Evolutionary conservation across 2,329 filamentous ascomycete species (phyloP), one percentile per base, ranked within the genome.

Genomic region (Lizonia empirigonia): DNA sequence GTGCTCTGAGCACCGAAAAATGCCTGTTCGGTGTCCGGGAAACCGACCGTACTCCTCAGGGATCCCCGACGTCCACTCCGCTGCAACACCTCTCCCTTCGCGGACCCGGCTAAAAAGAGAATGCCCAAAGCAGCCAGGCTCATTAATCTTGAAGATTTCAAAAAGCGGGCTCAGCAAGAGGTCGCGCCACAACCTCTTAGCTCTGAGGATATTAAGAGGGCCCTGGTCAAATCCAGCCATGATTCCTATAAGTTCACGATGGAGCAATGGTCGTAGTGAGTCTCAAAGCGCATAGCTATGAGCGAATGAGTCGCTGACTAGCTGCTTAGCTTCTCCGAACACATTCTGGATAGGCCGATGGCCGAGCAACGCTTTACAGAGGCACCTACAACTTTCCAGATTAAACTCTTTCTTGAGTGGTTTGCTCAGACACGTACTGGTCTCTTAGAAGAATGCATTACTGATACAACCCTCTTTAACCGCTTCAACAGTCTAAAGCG

Each of bases 401-500:
- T 53, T 16, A 0, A 53, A 33, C 10, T 47, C 22, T 34, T 20
- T 22, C 50, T 56, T 16, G 2, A 8, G 7, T 56, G 34, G 50
- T 34, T 53, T 26, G 41, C 38, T 18, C 16, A 18, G 23, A 44
- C 18, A 15, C 41, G 45, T 7, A 50, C 35, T 15, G 45, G 50
- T n/a, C 10, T 33, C n/a, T 26, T 56, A 2, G 45, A 53, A 10
- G 50, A 56, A n/a, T 50, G 36, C 3, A 47, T 56, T 8, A 53
- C 37, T 8, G 42, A 53, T 23, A 41, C 34, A 5, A 56, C 41
- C 8, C 0, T 53, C 19, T 13, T 19, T 9, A 53, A 53, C 18
- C 37, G 45, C 19, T 32, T 56, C 3, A 22, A 15, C 2, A 24
- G n/a, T 12, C 44, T 56, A 3, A 56, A 56, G 46, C 19, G 41